Conservation (phyloP, 2,329 filamentous ascomycete genomes). For the Fusarium virguliforme region DNA sequence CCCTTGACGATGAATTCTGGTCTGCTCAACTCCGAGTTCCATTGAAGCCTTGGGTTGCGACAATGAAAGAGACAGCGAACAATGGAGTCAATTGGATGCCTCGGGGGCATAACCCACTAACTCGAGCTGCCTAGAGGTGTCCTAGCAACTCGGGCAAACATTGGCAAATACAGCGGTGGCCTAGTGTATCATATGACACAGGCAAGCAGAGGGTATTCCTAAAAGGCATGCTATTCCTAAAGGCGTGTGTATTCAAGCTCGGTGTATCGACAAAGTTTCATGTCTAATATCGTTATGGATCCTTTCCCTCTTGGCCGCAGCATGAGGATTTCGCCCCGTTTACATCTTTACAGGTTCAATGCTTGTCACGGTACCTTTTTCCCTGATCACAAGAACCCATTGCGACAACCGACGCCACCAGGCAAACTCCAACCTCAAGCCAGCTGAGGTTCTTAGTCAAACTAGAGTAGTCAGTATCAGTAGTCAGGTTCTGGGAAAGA, state of each 20-base stretch:
- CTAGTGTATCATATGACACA: background rate
- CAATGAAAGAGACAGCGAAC: background rate
- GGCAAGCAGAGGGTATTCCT: conserved; percentile 12
- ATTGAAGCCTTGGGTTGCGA: background rate
- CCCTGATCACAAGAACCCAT: conserved; percentile 30
- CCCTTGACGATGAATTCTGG: background rate
- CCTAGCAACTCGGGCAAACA: background rate
- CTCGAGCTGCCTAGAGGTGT: background rate
- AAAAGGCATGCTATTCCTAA: conserved; percentile 21
- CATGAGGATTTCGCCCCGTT: conserved; percentile 24
- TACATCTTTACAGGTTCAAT: conserved; percentile 29
- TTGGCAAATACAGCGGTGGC: background rate
- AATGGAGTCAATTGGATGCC: conserved; percentile 4
- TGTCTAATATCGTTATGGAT: conserved; percentile 45
- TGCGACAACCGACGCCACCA: conserved; percentile 33
- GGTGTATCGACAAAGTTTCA: conserved; percentile 39
- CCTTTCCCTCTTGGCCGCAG: conserved; percentile 21
- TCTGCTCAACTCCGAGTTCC: background rate
- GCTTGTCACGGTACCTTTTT: conserved; percentile 34
- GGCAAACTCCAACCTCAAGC: conserved; percentile 40
- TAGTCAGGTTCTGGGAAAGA: background rate
- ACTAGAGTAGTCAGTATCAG: conserved; percentile 48
- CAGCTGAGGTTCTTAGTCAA: conserved; percentile 53
- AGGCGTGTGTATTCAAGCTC: conserved; percentile 39
- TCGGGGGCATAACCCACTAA: background rate